Base-by-base conservation (phyloP, 2,329 filamentous ascomycete genomes). In the Fusarium temperatum region DNA sequence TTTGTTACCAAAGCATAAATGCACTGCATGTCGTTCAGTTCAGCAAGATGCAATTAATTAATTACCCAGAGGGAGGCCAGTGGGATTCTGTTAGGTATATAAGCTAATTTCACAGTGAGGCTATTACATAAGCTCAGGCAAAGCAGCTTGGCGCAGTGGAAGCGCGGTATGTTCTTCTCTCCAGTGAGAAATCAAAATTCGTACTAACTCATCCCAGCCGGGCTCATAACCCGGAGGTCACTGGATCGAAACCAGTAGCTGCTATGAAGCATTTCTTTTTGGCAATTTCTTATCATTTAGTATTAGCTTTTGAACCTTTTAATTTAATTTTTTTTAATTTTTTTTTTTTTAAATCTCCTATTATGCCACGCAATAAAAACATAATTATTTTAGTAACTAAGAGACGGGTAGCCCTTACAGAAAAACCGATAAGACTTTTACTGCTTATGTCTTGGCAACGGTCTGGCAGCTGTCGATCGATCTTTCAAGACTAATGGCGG, bases 211-310 rank as follows among this genome's bases (percentile, higher is more conserved):
- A n/a, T 17, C 45, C 8, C 38, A 73, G 71, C 72, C 72, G 72
- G 70, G 71, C 71, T 73, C 71, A 73, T 73, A 74, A 74, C 71
- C 72, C 72, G 72, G 72, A 74, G 72, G 72, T 69, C 71, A 58
- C 54, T 56, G 50, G 71, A 74, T 74, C 71, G 71, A 74, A 68
- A 61, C 71, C 42, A 56, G 50, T 61, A 74, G 71, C 71, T 74
- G 71, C 71, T 74, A 74, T 36, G 17, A 56, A 42, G 62, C 62
- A 42, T 38, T 35, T 18, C 5, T 36, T 48, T 63, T 57, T 61
- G 30, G 2, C 14, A 6, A 6, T 45, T 36, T 61, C 11, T 39
- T 13, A 8, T 12, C 1, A 30, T 22, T 15, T 14, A 10, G 18
- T 4, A 9, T 35, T 17, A 0, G 32, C 14, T 35, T 17, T 17